phyloP scores from a whole-genome alignment of 192 early-diverging fungal genomes.

The Coemansia sp. region DNA sequence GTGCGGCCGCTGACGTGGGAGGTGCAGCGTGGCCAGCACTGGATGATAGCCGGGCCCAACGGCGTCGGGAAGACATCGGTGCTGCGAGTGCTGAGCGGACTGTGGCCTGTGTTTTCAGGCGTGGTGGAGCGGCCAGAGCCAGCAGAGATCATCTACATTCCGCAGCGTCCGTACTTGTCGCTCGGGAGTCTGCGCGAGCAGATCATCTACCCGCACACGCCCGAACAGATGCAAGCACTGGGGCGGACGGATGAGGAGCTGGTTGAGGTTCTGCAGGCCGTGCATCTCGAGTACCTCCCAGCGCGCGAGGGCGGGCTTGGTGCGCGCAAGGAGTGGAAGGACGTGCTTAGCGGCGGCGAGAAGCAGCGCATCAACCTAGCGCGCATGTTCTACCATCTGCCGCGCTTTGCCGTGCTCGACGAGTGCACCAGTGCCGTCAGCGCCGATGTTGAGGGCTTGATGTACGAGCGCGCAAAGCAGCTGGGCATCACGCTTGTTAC shows the following conservation, averaged over 20 bases:
- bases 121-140: conserved; percentile 70
- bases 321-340: conserved; percentile 87
- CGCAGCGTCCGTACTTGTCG: conserved; percentile 93
- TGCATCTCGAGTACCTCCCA: conserved; percentile 82
- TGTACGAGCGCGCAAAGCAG: conserved; percentile 79
- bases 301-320: conserved; percentile 87
- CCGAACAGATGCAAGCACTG: conserved; percentile 76
- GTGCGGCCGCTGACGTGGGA: conserved; percentile 82
- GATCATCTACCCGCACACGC: conserved; percentile 95
- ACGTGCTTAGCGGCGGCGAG: conserved; percentile 94
- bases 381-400: conserved; percentile 93
- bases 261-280: conserved; percentile 75
- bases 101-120: conserved; percentile 93
- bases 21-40: conserved; percentile 87
- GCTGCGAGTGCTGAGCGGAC: conserved; percentile 92
- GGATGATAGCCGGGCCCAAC: conserved; percentile 94
- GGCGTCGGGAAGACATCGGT: conserved; percentile 91
- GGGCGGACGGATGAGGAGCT: conserved; percentile 84
- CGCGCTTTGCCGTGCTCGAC: conserved; percentile 92
- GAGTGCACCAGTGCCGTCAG: conserved; percentile 90
- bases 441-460: conserved; percentile 90
- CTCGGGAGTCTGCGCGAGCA: conserved; percentile 93
- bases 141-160: conserved; percentile 93
- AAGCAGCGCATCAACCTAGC: conserved; percentile 95
- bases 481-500: conserved; percentile 91